phyloP scores from a whole-genome alignment of 306 rosid species.

The Parietaria judaica region DNA sequence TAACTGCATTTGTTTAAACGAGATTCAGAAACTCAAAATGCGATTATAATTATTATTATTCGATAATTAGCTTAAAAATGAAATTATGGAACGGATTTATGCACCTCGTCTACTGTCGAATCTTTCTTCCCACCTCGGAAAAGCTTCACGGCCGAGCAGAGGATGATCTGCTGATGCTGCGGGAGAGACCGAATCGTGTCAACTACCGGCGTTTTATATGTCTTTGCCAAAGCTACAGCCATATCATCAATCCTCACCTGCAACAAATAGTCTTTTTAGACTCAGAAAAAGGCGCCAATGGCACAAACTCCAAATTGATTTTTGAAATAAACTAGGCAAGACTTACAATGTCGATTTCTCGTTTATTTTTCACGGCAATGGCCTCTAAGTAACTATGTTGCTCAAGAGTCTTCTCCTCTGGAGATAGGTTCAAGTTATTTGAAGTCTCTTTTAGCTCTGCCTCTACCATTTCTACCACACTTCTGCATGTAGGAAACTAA shows the following conservation, averaged over 20 bases:
- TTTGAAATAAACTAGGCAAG: not conserved
- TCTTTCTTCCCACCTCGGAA: constrained; percentile 72
- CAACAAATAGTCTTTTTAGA: constrained; percentile 23
- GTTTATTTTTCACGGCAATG: constrained; percentile 13
- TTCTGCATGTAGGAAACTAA: constrained; percentile 32
- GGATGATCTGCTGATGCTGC: constrained; percentile 89
- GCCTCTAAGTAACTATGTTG: constrained; percentile 28
- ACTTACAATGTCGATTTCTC: constrained; percentile 51
- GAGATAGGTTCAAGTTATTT: constrained; percentile 19
- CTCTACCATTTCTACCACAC: constrained; percentile 76
- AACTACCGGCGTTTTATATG: constrained; percentile 68
- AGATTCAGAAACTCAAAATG: not conserved
- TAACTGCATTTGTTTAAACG: constrained; percentile 41
- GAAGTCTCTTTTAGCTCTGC: constrained; percentile 51
- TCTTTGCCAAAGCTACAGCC: constrained; percentile 81
- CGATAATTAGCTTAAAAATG: not conserved
- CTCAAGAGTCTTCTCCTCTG: constrained; percentile 32
- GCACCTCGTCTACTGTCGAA: constrained; percentile 64
- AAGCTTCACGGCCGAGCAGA: constrained; percentile 72
- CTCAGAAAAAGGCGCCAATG: not conserved
- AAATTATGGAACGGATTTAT: constrained; percentile 38
- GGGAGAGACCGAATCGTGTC: constrained; percentile 90
- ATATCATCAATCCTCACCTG: constrained; percentile 83
- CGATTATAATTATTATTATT: not conserved
- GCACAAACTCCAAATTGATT: not conserved